These are phyloP conservation scores for Mrakia frigida DNA, from an alignment of 768 basidiomycete species.

Conservation along the genomic window DNA sequence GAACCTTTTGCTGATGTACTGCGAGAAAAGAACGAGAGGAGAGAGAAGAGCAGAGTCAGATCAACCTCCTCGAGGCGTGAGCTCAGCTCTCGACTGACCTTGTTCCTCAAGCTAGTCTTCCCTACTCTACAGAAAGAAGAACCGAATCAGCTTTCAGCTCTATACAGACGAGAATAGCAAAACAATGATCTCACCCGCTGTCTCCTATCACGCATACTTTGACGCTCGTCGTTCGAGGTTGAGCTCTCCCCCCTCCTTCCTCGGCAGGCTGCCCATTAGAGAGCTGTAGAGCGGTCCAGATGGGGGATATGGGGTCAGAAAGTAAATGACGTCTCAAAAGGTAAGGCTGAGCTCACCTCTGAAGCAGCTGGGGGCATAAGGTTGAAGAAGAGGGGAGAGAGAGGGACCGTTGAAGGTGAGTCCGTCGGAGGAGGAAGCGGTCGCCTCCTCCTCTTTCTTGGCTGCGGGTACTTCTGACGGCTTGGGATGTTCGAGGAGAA, in stretches of 20 bases:
- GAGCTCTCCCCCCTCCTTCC: neutral
- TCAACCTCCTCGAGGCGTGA: neutral
- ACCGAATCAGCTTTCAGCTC: neutral
- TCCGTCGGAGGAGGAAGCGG: too few species aligned
- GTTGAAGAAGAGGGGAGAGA: too few species aligned
- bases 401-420: too few species aligned
- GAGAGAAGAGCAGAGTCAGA: neutral
- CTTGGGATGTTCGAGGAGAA: too few species aligned
- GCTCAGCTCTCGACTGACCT: neutral
- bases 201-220: neutral
- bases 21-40: neutral
- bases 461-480: too few species aligned
- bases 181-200: neutral
- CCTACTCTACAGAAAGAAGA: neutral
- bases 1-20: conserved; percentile 75
- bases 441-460: too few species aligned
- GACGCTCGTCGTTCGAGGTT: neutral
- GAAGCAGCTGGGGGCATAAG: too few species aligned
- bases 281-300: neutral
- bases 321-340: too few species aligned
- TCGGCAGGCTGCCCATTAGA: neutral
- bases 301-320: too few species aligned
- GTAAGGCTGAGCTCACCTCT: too few species aligned
- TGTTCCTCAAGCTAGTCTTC: neutral
- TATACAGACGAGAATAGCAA: neutral